Evolutionary conservation across 2,329 filamentous ascomycete species (phyloP), one percentile per base, ranked within the genome.

Genomic region (Cladosporium phlei): DNA sequence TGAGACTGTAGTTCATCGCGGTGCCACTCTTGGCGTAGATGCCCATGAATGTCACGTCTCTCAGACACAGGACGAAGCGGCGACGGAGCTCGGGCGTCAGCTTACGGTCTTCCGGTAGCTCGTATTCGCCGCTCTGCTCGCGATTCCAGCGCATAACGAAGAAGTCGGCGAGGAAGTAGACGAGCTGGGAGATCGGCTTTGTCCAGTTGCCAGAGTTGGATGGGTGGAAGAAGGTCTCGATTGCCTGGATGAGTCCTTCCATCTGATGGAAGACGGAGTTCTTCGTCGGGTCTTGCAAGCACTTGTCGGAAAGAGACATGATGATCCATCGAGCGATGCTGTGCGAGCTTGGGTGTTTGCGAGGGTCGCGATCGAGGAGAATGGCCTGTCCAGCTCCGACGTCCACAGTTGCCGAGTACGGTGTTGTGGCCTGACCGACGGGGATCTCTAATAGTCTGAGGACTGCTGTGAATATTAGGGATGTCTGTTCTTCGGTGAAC

Each of bases 111-210:
- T 77, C 69, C 0, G 91, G 90, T 1, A 91, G 79, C 34, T 95
- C 86, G 69, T 95, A 84, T 70, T 98, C 94, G 21, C 88, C 89
- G 60, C 82, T 95, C 63, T 86, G 85, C 68, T 98, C 93, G 43
- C 91, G 82, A 63, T 98, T 97, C 90, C 90, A 98, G 43, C 93
- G 83, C 70, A 95, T 93, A 33, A 98, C 88, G 65, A 98, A 98
- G 59, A 95, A 90, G 64, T 98, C 93, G 2, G 90, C 85, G 5
- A 98, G 75, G 66, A 95, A 95, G 64, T 90, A 90, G 4, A 93
- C 87, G 45, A 98, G 75, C 66, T 97, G 91, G 3, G 89, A 85
- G 33, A 98, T 72, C 54, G 91, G 86, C 59, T 82, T 88, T 1
- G 91, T 95, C 93, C 93, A 98, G 11, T 74, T 74, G 11, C 93